Percentiles rank a stretch among this genome's conserved stretches.
These are phyloP conservation scores for Penicillium olsonii DNA, from an alignment of 2,329 filamentous ascomycete species.

Conservation along the genomic window DNA sequence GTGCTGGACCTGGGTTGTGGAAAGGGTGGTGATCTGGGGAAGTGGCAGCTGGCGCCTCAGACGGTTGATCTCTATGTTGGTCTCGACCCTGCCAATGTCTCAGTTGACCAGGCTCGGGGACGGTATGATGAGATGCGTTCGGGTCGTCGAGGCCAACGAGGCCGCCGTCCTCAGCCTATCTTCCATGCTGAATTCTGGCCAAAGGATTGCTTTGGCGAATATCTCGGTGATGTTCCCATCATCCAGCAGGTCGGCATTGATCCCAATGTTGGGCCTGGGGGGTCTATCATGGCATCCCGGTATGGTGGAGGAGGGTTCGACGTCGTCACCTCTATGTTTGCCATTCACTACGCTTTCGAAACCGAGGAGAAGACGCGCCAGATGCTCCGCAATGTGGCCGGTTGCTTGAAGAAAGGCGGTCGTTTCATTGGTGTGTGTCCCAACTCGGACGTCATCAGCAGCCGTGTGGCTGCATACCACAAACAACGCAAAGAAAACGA, in stretches of 20 bases:
- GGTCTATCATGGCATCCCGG: conserved; percentile 59
- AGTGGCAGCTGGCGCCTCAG: conserved; percentile 95
- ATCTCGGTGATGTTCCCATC: conserved; percentile 77
- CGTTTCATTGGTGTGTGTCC: conserved; percentile 94
- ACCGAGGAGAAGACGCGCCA: conserved; percentile 82
- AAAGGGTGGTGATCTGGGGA: conserved; percentile 91
- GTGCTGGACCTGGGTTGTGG: conserved; percentile 95
- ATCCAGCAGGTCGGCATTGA: conserved; percentile 88
- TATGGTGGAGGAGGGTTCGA: conserved; percentile 82
- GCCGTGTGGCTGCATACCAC: conserved; percentile 76
- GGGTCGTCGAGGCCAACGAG: conserved; percentile 53
- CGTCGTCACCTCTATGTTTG: conserved; percentile 98
- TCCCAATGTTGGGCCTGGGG: conserved; percentile 62
- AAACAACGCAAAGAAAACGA: conserved; percentile 52
- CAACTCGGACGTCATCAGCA: conserved; percentile 88
- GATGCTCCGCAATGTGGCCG: conserved; percentile 92
- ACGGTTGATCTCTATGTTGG: conserved; percentile 91
- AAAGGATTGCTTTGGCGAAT: conserved; percentile 90
- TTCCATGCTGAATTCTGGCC: conserved; percentile 87
- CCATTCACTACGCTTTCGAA: conserved; percentile 98
- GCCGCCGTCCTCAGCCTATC: conserved; percentile 57
- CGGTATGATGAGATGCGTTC: conserved; percentile 74
- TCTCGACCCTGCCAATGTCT: conserved; percentile 87
- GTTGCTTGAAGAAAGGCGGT: conserved; percentile 87
- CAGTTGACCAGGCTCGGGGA: conserved; percentile 85